Evolutionary conservation across 2,329 filamentous ascomycete genomes (phyloP).

Genomic region (Trichoderma lentiforme): DNA sequence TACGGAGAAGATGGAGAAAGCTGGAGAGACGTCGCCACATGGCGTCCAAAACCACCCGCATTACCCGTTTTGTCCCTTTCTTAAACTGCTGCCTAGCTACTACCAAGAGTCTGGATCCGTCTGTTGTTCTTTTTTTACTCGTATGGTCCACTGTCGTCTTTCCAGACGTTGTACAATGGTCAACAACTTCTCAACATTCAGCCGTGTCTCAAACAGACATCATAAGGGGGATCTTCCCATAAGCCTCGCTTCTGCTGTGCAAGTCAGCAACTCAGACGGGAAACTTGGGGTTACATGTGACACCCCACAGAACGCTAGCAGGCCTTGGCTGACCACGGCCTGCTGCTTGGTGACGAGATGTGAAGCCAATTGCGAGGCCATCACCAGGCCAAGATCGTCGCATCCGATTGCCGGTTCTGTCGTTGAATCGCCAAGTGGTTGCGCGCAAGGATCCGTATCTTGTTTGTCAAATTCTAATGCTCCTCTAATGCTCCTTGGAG

Average conservation of each 20-base stretch:
- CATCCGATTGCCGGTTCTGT: neutral
- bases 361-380: neutral
- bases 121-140: neutral
- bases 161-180: neutral
- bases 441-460: neutral
- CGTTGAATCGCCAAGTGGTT: conserved; percentile 1
- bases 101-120: conserved; percentile 6
- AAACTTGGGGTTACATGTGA: neutral
- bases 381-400: neutral
- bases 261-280: neutral
- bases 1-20: conserved; percentile 11
- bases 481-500: neutral
- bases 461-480: neutral
- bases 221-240: neutral
- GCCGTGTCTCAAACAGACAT: neutral
- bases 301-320: neutral
- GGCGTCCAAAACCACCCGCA: conserved; percentile 4
- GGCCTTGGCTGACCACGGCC: neutral
- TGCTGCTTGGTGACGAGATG: conserved; percentile 1
- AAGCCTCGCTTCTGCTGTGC: neutral
- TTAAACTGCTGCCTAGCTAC: conserved; percentile 16
- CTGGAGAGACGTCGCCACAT: conserved; percentile 11
- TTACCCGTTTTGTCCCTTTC: neutral
- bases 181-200: neutral
- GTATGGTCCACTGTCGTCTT: neutral